Evolutionary conservation across 2,329 filamentous ascomycete genomes (phyloP), one percentile per base, ranked within the genome.

Genomic region (Diaporthe vaccinii): DNA sequence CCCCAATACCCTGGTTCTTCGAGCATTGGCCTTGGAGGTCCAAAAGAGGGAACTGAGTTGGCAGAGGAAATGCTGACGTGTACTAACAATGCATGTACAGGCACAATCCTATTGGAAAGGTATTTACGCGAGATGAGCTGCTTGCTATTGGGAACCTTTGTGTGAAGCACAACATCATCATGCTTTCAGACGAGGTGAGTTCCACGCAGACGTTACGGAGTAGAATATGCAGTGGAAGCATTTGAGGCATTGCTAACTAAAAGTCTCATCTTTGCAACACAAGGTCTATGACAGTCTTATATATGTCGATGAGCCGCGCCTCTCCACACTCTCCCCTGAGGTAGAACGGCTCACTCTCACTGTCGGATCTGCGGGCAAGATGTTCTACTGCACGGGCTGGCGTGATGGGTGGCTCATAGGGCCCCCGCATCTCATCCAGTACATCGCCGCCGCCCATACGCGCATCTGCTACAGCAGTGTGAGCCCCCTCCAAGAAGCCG

Each of bases 381-480:
- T 85, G 81, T 89, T 89, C 80, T 89, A 89, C 77, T 84, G 83
- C 20, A 89, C 87, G 0, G 87, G 87, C 62, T 89, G 87, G 87
- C 82, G 88, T 73, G 87, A 89, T 0, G 87, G 87, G 62, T 89
- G 86, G 83, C 80, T 89, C 58, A 88, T 89, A 69, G 87, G 87
- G 1, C 87, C 86, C 0, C 85, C 88, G 78, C 84, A 89, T 73
- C 81, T 89, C 67, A 88, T 89, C 81, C 87, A 87, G 76, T 88
- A 89, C 76, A 87, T 89, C 46, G 83, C 83, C 57, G 87, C 86
- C 68, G 87, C 87, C 51, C 87, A 89, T 78, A 89, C 87, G 0
- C 82, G 87, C 12, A 89, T 89, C 73, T 89, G 88, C 82, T 89
- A 87, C 80, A 85, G 83, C 77, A 86, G 84, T 76, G 86, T 88